phyloP scores from a whole-genome alignment of 768 basidiomycete species.

The Collybia mongolica region DNA sequence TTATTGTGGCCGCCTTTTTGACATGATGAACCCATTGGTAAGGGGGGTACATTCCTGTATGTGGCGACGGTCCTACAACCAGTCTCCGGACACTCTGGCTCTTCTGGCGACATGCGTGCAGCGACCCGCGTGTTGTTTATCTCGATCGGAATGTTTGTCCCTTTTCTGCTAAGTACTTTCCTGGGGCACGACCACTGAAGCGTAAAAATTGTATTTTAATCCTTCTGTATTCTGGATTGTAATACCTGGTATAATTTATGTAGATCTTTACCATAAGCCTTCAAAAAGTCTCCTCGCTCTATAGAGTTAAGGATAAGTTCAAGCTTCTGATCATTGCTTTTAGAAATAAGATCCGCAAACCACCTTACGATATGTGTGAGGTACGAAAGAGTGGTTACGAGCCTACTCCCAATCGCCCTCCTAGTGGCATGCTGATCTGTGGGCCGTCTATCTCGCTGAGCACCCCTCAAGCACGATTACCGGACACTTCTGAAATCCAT shows the following conservation, averaged over 20 bases:
- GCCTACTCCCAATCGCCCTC: too few relatives aligned
- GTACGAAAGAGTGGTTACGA: too few relatives aligned
- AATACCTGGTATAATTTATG: not conserved
- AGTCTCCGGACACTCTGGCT: conserved; percentile 46
- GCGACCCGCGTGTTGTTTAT: conserved; percentile 51
- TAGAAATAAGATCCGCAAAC: too few relatives aligned
- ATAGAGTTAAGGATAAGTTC: too few relatives aligned
- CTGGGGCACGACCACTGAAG: conserved; percentile 60
- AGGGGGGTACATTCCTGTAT: conserved; percentile 92
- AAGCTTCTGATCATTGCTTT: too few relatives aligned
- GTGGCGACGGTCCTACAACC: conserved; percentile 91
- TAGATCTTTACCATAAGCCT: not conserved
- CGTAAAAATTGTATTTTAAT: not conserved
- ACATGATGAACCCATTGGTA: conserved; percentile 22
- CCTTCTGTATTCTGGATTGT: conserved; percentile 2
- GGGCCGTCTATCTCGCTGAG: too few relatives aligned
- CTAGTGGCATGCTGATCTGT: too few relatives aligned
- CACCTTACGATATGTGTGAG: too few relatives aligned
- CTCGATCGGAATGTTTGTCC: conserved; percentile 68
- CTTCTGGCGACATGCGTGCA: conserved; percentile 42
- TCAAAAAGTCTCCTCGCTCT: too few relatives aligned
- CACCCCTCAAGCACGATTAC: too few relatives aligned
- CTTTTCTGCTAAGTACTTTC: conserved; percentile 56
- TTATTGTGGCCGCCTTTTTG: not conserved
- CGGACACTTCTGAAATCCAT: too few relatives aligned